A percentile compares a stretch with the other conserved stretches of the same genome.
These are phyloP conservation scores for Acanthamoeba castellanii DNA, from an alignment of 208 protist genomes.

Conservation along the genomic window DNA sequence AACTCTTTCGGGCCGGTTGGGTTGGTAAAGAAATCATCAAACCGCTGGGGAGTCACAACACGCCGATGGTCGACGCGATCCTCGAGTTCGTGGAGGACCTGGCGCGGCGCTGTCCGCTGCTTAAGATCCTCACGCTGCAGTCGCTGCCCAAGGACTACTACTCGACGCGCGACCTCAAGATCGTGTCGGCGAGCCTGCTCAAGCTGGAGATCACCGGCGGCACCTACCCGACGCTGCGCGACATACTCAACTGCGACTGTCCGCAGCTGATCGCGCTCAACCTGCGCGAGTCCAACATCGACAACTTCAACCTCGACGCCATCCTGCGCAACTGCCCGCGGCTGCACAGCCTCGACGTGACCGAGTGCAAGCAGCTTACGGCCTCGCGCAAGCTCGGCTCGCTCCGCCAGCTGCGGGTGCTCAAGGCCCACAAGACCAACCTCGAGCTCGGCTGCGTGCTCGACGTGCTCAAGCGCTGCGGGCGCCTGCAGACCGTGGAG, in stretches of 20 bases:
- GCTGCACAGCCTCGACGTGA: conserved; percentile 41
- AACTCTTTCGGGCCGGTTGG: too few relatives aligned
- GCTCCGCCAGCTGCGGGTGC: not conserved
- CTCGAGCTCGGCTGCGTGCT: conserved; percentile 37
- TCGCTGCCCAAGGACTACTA: conserved; percentile 40
- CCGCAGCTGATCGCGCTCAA: not conserved
- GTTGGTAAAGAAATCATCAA: not conserved
- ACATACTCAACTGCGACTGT: conserved; percentile 36
- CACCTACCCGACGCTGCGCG: conserved; percentile 24
- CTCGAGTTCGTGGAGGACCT: conserved; percentile 37
- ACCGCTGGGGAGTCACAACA: conserved; percentile 16
- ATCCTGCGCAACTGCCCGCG: conserved; percentile 9
- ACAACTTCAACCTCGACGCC: conserved; percentile 58
- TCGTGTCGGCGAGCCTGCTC: conserved; percentile 7
- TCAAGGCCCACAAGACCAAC: conserved; percentile 48
- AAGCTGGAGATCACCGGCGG: conserved; percentile 38
- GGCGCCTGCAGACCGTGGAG: conserved; percentile 38
- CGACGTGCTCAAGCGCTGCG: not conserved
- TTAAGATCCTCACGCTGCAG: conserved; percentile 37
- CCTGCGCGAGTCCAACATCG: conserved; percentile 20
- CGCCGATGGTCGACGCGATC: conserved; percentile 5
- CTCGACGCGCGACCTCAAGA: conserved; percentile 60
- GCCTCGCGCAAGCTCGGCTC: not conserved
- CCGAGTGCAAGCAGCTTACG: conserved; percentile 29
- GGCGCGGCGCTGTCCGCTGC: not conserved